Evolutionary conservation across 495 filamentous ascomycete species (phyloP).

Genomic region (Trichoderma gamsii): DNA sequence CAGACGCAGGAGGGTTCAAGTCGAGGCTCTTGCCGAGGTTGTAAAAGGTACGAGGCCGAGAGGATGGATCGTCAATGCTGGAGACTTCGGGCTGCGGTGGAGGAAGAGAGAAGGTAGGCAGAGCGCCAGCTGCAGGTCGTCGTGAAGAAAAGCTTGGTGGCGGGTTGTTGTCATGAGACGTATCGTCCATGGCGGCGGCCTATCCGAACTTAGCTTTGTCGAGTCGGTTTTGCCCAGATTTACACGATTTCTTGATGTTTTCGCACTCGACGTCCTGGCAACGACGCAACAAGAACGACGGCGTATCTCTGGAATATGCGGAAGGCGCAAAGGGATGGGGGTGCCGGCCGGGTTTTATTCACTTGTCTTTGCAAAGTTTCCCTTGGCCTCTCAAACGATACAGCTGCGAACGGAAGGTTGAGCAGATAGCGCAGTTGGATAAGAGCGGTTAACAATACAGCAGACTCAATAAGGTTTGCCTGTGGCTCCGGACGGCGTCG

Average conservation of each 20-base stretch:
- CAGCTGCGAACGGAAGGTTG: not conserved
- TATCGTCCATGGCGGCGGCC: slow-evolving; percentile 5
- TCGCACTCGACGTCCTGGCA: not conserved
- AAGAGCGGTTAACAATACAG: not conserved
- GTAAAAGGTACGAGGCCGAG: slow-evolving; percentile 14
- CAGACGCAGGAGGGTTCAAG: slow-evolving; percentile 39
- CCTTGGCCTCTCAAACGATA: not conserved
- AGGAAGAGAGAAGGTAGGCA: slow-evolving; percentile 53
- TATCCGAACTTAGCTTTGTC: not conserved
- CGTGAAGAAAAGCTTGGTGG: slow-evolving; percentile 36
- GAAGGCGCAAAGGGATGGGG: not conserved
- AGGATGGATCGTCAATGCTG: slow-evolving; percentile 35
- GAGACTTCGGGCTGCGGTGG: slow-evolving; percentile 49
- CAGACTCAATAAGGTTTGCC: slow-evolving; percentile 5
- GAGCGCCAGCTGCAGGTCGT: slow-evolving; percentile 52
- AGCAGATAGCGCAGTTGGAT: not conserved
- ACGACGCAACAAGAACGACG: not conserved
- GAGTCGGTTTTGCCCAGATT: not conserved
- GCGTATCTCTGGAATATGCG: not conserved
- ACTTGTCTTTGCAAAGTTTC: not conserved
- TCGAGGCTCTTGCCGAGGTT: slow-evolving; percentile 41
- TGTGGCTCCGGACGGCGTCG: slow-evolving; percentile 8
- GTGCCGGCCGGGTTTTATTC: not conserved
- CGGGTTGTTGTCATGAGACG: not conserved
- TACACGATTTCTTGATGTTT: not conserved